phyloP scores from a whole-genome alignment of 1,284 basidiomycete species.

The Somion occarium region DNA sequence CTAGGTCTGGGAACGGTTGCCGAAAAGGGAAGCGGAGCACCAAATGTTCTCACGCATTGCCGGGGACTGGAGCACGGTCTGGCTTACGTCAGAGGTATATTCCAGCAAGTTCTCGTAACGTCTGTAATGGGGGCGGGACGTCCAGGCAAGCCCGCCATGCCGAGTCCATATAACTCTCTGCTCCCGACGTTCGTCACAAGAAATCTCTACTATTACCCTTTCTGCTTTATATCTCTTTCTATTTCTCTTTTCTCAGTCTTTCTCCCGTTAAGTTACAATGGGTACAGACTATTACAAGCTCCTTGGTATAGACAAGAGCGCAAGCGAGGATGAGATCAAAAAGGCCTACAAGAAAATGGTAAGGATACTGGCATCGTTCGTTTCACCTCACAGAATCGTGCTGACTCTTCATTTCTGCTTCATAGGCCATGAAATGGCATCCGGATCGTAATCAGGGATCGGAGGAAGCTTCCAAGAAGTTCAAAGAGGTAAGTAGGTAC shows the following conservation, averaged over 20 bases:
- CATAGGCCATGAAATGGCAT: constrained; percentile 59
- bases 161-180: background rate
- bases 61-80: constrained; percentile 9
- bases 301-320: constrained; percentile 70
- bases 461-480: constrained; percentile 85
- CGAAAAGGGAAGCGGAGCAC: background rate
- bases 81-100: constrained; percentile 8
- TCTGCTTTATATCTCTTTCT: constrained; percentile 5
- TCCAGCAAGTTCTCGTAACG: constrained; percentile 17
- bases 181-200: background rate
- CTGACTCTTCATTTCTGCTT: constrained; percentile 8
- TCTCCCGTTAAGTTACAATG: constrained; percentile 36
- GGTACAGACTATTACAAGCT: constrained; percentile 81
- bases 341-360: constrained; percentile 51
- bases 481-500: constrained; percentile 72
- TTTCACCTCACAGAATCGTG: constrained; percentile 1
- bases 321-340: constrained; percentile 62
- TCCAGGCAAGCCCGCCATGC: background rate
- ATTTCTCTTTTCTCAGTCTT: background rate
- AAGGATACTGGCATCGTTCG: constrained; percentile 10
- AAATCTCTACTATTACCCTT: constrained; percentile 2
- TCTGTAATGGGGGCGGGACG: constrained; percentile 3
- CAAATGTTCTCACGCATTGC: background rate
- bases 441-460: constrained; percentile 78
- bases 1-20: background rate